These are phyloP conservation scores for Phytophthora chlamydospora DNA, from an alignment of 352 stramenopile genomes.

Conservation along the genomic window DNA sequence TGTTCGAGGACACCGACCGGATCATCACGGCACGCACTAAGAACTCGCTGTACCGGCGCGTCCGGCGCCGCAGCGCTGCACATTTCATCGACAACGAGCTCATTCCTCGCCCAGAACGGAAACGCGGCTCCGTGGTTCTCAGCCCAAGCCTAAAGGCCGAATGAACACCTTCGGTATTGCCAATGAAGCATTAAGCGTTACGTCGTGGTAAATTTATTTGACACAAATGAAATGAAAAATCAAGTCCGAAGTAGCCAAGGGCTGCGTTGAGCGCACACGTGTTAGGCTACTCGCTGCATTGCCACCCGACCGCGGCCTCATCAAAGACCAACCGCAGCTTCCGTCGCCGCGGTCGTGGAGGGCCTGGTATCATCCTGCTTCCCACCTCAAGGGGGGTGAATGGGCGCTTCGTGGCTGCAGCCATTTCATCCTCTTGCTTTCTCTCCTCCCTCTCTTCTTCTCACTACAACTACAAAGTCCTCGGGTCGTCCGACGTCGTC, in stretches of 20 bases:
- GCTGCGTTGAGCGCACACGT: slow-evolving; percentile 29
- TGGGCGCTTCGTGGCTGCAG: slow-evolving; percentile 33
- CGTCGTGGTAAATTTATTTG: slow-evolving; percentile 55
- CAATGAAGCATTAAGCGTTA: slow-evolving; percentile 1
- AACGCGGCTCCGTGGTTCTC: slow-evolving; percentile 16
- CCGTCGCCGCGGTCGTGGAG: slow-evolving; percentile 22
- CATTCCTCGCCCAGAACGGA: slow-evolving; percentile 47
- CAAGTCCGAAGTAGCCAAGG: slow-evolving; percentile 42
- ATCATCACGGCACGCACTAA: slow-evolving; percentile 57
- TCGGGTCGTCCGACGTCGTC: slow-evolving; percentile 36
- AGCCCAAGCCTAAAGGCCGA: slow-evolving; percentile 18
- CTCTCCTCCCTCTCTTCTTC: slow-evolving; percentile 33
- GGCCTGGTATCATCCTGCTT: slow-evolving; percentile 36
- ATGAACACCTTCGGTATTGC: slow-evolving; percentile 3
- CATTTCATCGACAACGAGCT: slow-evolving; percentile 67
- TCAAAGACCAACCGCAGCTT: slow-evolving; percentile 35
- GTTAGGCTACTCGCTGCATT: slow-evolving; percentile 24
- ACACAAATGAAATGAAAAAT: slow-evolving; percentile 66
- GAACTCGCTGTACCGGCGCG: slow-evolving; percentile 54
- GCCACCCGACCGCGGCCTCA: slow-evolving; percentile 31
- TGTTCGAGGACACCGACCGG: slow-evolving; percentile 50
- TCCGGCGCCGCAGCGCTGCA: slow-evolving; percentile 56
- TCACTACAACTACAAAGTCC: slow-evolving; percentile 58
- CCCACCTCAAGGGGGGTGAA: slow-evolving; percentile 30
- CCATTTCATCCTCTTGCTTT: slow-evolving; percentile 41